These are phyloP conservation scores for Suhomyces yuchorum DNA, from an alignment of 1,139 yeast species.

Conservation along the genomic window DNA sequence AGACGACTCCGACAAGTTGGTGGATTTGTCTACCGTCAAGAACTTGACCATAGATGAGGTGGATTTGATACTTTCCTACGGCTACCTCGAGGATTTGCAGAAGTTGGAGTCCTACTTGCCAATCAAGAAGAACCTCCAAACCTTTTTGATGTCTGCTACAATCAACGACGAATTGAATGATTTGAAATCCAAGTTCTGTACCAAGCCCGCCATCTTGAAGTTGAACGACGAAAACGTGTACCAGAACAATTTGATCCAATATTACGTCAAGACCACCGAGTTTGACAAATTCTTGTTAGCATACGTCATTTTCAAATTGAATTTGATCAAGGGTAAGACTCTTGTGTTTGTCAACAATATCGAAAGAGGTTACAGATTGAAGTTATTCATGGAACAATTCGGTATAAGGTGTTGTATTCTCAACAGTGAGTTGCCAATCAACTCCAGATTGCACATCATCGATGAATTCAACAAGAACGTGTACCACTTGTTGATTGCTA, in stretches of 20 bases:
- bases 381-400: constrained; percentile 89
- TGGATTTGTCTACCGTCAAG: constrained; percentile 56
- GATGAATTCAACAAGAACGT: constrained; percentile 93
- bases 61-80: constrained; percentile 86
- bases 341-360: constrained; percentile 89
- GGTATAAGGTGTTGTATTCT: constrained; percentile 88
- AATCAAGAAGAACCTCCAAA: constrained; percentile 74
- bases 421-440: constrained; percentile 90
- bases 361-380: constrained; percentile 92
- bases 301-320: constrained; percentile 88
- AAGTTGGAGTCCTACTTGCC: constrained; percentile 67
- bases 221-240: constrained; percentile 65
- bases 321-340: constrained; percentile 88
- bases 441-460: constrained; percentile 91
- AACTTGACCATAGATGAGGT: constrained; percentile 94
- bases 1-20: constrained; percentile 37
- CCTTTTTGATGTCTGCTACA: constrained; percentile 96
- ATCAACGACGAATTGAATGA: constrained; percentile 81
- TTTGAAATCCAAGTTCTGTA: constrained; percentile 76
- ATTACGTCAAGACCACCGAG: constrained; percentile 83
- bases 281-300: constrained; percentile 88
- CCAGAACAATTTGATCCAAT: constrained; percentile 72
- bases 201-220: constrained; percentile 81
- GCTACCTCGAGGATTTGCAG: constrained; percentile 82
- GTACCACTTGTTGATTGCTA: constrained; percentile 85